Evolutionary conservation across 2,329 filamentous ascomycete species (phyloP), one percentile per base, ranked within the genome.

Genomic region (Pseudogymnoascus sp.): DNA sequence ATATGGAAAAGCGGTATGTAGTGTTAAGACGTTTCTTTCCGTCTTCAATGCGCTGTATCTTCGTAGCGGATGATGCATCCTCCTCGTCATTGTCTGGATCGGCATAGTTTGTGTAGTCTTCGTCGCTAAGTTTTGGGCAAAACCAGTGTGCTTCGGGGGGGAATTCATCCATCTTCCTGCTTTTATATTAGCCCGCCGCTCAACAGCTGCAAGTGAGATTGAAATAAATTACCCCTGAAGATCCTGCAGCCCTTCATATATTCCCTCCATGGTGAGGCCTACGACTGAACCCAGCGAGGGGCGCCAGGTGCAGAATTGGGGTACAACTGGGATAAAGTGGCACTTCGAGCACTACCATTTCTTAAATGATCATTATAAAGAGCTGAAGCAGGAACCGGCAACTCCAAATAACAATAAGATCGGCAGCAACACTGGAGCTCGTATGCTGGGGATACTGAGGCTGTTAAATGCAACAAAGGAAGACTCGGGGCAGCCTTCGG

Each of bases 1-100:
- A 82, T 42, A 89, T 78, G 65, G 87, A 86, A 63, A 85, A 88
- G 70, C 83, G 84, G 65, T 89, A 85, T 59, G 87, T 85, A 33
- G 84, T 79, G 65, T 86, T 78, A 64, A 85, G 78, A 33, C 89
- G 81, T 7, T 74, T 71, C 35, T 80, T 77, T 12, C 81, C 82
- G 62, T 86, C 79, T 59, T 80, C 70, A 17, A 90, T 82, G 6
- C 82, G 77, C 42, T 75, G 69, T 58, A 76, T 71, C 70, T 85
- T 86, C 65, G 82, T 78, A 7, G 79, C 78, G 15, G 69, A 66
- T 6, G 79, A 79, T 39, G 84, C 75, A 41, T 77, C 79, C 12
- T 77, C 74, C 13, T 81, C 79, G 2, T 76, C 75, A 4, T 75
- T 72, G 44, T 77, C 72, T 3, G 75, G 76, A 64, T 86, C 80